Evolutionary conservation across 169 alveolate genomes (phyloP).

Genomic region (Cryptosporidium felis): DNA sequence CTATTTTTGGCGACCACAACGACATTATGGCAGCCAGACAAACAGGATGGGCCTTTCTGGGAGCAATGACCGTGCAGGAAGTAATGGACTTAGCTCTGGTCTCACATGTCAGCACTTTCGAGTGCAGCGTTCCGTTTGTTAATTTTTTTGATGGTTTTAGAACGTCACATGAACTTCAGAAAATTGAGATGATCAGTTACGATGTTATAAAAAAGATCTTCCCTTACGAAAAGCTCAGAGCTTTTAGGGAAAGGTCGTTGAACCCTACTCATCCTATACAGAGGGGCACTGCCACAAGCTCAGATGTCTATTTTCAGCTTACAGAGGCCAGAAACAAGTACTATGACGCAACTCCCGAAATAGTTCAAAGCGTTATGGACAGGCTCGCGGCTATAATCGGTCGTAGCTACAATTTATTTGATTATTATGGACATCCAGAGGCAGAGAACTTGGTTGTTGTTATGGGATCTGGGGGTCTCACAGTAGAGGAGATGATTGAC

Average conservation of each 20-base stretch:
- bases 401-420: constrained; percentile 73
- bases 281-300: constrained; percentile 78
- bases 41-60: constrained; percentile 77
- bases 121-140: constrained; percentile 77
- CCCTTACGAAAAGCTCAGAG: constrained; percentile 70
- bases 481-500: constrained; percentile 73
- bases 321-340: constrained; percentile 76
- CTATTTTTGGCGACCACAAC: constrained; percentile 79
- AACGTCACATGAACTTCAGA: constrained; percentile 77
- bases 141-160: constrained; percentile 78
- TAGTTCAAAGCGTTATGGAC: constrained; percentile 72
- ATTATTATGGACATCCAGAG: constrained; percentile 73
- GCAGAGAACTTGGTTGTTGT: constrained; percentile 73
- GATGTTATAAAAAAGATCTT: constrained; percentile 31
- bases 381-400: constrained; percentile 73
- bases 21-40: constrained; percentile 79
- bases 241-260: constrained; percentile 72
- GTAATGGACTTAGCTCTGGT: constrained; percentile 75
- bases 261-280: constrained; percentile 77
- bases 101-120: constrained; percentile 77
- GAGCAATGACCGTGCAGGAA: constrained; percentile 77
- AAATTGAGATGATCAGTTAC: constrained; percentile 70
- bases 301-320: constrained; percentile 76
- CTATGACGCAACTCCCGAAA: constrained; percentile 74
- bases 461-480: constrained; percentile 79